Percentiles rank a stretch among this genome's conserved stretches.
These are phyloP conservation scores for Euphrasia confusa DNA, from an alignment of 257 asterid species.

Conservation along the genomic window DNA sequence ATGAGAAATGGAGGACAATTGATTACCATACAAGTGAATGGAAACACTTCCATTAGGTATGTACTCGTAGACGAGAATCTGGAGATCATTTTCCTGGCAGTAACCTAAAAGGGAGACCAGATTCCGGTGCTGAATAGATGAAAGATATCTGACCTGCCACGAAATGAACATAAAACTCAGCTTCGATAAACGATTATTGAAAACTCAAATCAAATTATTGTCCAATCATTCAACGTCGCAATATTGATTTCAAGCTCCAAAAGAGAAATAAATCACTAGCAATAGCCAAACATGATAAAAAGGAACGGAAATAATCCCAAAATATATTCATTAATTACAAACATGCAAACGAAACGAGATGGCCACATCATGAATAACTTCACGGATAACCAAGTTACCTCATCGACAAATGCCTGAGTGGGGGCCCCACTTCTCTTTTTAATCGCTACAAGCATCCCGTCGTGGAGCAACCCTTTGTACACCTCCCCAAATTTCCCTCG, in stretches of 20 bases:
- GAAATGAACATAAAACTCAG: slow-evolving; percentile 33
- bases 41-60: slow-evolving; percentile 94
- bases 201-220: neutral
- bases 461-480: slow-evolving; percentile 83
- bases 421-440: slow-evolving; percentile 64
- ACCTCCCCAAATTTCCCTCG: slow-evolving; percentile 92
- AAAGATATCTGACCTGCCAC: slow-evolving; percentile 79
- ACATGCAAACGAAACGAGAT: slow-evolving; percentile 15
- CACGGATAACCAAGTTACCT: slow-evolving; percentile 39
- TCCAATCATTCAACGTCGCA: neutral
- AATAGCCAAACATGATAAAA: neutral
- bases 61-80: slow-evolving; percentile 86
- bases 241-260: slow-evolving; percentile 6
- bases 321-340: slow-evolving; percentile 13
- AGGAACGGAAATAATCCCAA: slow-evolving; percentile 12
- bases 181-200: slow-evolving; percentile 18
- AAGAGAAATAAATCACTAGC: neutral
- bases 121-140: slow-evolving; percentile 82
- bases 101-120: slow-evolving; percentile 80
- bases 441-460: slow-evolving; percentile 84
- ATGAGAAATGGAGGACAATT: slow-evolving; percentile 18
- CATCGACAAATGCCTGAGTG: slow-evolving; percentile 61
- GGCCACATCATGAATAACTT: slow-evolving; percentile 1
- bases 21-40: slow-evolving; percentile 77
- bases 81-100: slow-evolving; percentile 84